Base-by-base conservation (phyloP, 2,329 filamentous ascomycete species). In the Uncinocarpus reesii region DNA sequence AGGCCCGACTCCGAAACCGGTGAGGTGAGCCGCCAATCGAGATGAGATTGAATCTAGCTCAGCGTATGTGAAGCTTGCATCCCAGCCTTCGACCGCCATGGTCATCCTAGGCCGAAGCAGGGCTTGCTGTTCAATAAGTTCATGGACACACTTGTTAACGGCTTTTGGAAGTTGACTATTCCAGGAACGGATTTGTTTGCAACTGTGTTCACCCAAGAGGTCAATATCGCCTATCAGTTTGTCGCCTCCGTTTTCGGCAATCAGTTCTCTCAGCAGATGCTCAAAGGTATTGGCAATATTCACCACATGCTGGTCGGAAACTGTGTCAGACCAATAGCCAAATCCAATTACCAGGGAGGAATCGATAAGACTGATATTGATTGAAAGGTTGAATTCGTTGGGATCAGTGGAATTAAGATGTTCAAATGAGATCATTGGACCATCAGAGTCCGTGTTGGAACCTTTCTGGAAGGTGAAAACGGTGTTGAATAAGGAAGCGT, bases 381-480 rank as follows among this genome's bases (percentile, higher is more conserved):
- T 47, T 2, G 51, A 53, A 11, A 53, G 35, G 24, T 46, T 53
- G 32, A 53, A 53, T 31, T 53, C 51, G 32, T 53, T 53, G 7
- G 51, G 51, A 15, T 53, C 51, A 23, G 28, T 51, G 5, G 51
- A 49, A 29, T 44, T 32, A 18, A 53, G 35, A 23, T 43, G 48
- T 13, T 53, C 45, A 26, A 53, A 50, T 10, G 44, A 45, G n/a
- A 53, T 48, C 2, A 56, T 55, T 15, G 58, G 56, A 1, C 62
- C 51, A 36, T 58, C 54, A 4, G 52, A 46, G 13, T 57, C 57
- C 2, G 57, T 54, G 24, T 52, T 54, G 1, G 57, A 57, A 29
- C 62, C 59, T 44, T 64, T 67, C 28, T 70, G 67, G 28, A 69
- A 67, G 1, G 67, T 68, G 5, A 70, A 57, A 0, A 62, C 65